Conservation (phyloP, 345 rosid species). For the Salix koriyanagi region DNA sequence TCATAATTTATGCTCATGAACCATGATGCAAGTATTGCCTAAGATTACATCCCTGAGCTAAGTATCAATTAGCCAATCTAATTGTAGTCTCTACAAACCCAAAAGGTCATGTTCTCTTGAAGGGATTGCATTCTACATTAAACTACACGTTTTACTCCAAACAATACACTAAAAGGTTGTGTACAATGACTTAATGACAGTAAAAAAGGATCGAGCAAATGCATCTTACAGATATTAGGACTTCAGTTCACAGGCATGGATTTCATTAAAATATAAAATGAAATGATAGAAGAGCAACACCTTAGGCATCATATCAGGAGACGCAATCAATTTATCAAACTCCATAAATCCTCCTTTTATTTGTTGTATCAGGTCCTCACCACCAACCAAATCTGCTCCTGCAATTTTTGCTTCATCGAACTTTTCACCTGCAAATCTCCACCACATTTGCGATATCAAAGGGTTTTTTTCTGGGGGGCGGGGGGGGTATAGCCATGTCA, state of each 20-base stretch:
- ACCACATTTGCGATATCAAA: slow-evolving; percentile 10
- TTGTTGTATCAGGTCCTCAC: slow-evolving; percentile 87
- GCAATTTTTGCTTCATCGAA: slow-evolving; percentile 96
- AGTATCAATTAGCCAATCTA: not conserved
- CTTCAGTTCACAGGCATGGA: not conserved
- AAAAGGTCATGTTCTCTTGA: too few species aligned
- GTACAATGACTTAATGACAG: not conserved
- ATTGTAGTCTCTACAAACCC: not conserved
- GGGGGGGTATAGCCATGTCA: not conserved
- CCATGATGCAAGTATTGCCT: not conserved
- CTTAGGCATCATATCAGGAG: slow-evolving; percentile 99
- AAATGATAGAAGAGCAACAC: slow-evolving; percentile 40
- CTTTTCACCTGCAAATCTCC: slow-evolving; percentile 71
- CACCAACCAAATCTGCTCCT: slow-evolving; percentile 97
- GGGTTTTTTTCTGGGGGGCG: not conserved
- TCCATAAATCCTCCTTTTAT: slow-evolving; percentile 96
- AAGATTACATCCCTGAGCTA: not conserved
- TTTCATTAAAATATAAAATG: not conserved
- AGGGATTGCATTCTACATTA: not conserved
- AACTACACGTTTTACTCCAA: not conserved
- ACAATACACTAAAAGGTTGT: not conserved
- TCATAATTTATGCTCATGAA: not conserved
- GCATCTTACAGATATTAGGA: not conserved
- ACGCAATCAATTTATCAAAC: slow-evolving; percentile 93
- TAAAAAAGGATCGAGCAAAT: not conserved